Percentiles rank a stretch among this genome's conserved stretches.
phyloP scores from a whole-genome alignment of 2,329 filamentous ascomycete species.

The Hymenoscyphus linearis region DNA sequence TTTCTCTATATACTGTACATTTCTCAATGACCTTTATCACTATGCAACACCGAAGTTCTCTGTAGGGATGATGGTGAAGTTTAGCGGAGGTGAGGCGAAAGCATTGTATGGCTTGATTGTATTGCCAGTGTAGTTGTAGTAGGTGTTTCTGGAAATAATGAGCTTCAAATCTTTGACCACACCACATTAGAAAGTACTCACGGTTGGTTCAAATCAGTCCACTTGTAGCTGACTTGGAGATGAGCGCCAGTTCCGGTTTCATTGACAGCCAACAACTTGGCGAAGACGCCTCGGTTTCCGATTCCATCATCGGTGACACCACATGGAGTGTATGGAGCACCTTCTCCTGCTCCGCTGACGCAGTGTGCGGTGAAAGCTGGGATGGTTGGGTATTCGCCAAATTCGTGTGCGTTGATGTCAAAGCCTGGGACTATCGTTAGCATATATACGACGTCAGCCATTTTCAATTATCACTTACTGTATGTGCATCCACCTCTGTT shows the following conservation, averaged over 20 bases:
- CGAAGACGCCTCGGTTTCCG: conserved; percentile 10
- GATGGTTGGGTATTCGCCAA: conserved; percentile 1
- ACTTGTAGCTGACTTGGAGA: conserved; percentile 1
- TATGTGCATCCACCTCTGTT: conserved; percentile 8
- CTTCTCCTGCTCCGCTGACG: not conserved
- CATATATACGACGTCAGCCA: not conserved
- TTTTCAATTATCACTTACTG: conserved; percentile 3
- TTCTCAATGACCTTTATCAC: too few species aligned
- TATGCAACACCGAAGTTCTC: too few species aligned
- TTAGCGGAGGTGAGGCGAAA: too few species aligned
- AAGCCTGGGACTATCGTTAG: conserved; percentile 6
- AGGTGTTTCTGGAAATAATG: too few species aligned
- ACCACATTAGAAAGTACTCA: too few species aligned
- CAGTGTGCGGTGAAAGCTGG: conserved; percentile 14
- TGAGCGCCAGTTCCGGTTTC: conserved; percentile 13
- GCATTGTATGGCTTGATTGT: too few species aligned
- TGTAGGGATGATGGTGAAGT: too few species aligned
- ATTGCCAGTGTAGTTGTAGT: too few species aligned
- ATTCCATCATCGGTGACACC: conserved; percentile 3
- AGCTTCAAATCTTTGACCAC: too few species aligned
- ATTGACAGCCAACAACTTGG: conserved; percentile 6
- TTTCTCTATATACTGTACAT: too few species aligned
- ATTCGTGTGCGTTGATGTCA: conserved; percentile 10
- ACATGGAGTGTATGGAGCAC: conserved; percentile 7
- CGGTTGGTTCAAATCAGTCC: too few species aligned